Evolutionary conservation across 2,329 filamentous ascomycete species (phyloP), one percentile per base, ranked within the genome.

Genomic region (Hirsutella minnesotensis): DNA sequence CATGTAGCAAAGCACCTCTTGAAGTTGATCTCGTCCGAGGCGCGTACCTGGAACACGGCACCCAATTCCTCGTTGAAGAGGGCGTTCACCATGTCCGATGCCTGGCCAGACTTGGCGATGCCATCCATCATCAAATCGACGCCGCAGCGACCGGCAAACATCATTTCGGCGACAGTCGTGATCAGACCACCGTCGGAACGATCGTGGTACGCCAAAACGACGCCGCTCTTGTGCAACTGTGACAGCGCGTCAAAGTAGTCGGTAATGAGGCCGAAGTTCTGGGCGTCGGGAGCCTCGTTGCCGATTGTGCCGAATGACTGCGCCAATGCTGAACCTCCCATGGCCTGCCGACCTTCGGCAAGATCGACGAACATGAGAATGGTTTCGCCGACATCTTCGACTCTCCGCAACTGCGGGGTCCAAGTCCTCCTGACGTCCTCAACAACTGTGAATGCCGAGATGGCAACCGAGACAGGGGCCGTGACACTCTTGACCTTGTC

Each of bases 41-140:
- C 88, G 52, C 85, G 82, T 42, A 96, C 80, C 63, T 98, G 92
- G 79, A 96, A 96, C 27, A 96, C 83, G 15, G 89, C 90, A 49
- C 92, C 92, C 18, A 96, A 77, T 60, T 96, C 92, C 63, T 96
- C 92, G 60, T 89, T 95, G 76, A 98, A 96, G 18, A 98, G 75
- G 0, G 83, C 76, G 44, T 87, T 78, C 8, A 95, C 67, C 16
- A 94, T 64, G 54, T 79, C 69, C 1, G 79, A 71, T 38, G 77
- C 67, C 9, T 73, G 73, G 36, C 80, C 71, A 20, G 77, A 78
- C 46, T 77, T 78, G 22, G 75, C 66, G 33, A 88, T 70, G 43
- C 75, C 76, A 57, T 95, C 89, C 44, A 95, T 70, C 71, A 86
- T 83, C 46, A 96, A 71, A 52, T 94, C 85, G 24, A 87, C 75